These are phyloP conservation scores for Akanthomyces uredinophilus DNA, from an alignment of 2,329 filamentous ascomycete genomes.

Conservation along the genomic window DNA sequence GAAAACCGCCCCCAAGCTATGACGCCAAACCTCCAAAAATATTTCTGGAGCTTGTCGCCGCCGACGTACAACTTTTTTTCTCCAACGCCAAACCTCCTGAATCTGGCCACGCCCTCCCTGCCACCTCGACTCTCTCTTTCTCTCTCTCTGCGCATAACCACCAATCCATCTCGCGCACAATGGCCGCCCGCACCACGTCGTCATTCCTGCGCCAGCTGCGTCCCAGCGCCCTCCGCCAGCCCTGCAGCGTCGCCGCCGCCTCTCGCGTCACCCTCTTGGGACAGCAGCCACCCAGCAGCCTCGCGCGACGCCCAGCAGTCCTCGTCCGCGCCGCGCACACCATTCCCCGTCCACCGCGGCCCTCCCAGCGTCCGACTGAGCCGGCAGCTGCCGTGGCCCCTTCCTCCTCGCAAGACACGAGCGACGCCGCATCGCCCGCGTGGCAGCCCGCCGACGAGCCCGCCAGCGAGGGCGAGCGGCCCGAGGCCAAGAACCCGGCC, in stretches of 20 bases:
- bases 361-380: neutral
- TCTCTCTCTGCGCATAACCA: slow-evolving; percentile 8
- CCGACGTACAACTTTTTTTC: neutral
- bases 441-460: slow-evolving; percentile 18
- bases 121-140: neutral
- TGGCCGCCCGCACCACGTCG: slow-evolving; percentile 26
- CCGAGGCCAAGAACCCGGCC: slow-evolving; percentile 43
- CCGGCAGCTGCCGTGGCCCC: neutral
- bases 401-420: too few relatives aligned
- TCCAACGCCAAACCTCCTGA: neutral
- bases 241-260: slow-evolving; percentile 18
- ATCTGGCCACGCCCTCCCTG: neutral
- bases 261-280: slow-evolving; percentile 14
- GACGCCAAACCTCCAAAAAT: slow-evolving; percentile 6
- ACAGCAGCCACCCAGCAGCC: slow-evolving; percentile 11
- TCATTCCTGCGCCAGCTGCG: slow-evolving; percentile 18
- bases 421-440: neutral
- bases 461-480: slow-evolving; percentile 26
- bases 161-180: slow-evolving; percentile 15
- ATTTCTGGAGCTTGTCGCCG: slow-evolving; percentile 8
- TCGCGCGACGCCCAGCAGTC: slow-evolving; percentile 17
- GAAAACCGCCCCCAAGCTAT: neutral
- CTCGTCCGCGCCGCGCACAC: slow-evolving; percentile 29
- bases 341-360: slow-evolving; percentile 31
- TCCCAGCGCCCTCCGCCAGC: slow-evolving; percentile 10